Percentiles rank a stretch among this genome's conserved stretches.
These are phyloP conservation scores for Trypethelium eluteriae DNA, from an alignment of 495 filamentous ascomycete species.

Conservation along the genomic window DNA sequence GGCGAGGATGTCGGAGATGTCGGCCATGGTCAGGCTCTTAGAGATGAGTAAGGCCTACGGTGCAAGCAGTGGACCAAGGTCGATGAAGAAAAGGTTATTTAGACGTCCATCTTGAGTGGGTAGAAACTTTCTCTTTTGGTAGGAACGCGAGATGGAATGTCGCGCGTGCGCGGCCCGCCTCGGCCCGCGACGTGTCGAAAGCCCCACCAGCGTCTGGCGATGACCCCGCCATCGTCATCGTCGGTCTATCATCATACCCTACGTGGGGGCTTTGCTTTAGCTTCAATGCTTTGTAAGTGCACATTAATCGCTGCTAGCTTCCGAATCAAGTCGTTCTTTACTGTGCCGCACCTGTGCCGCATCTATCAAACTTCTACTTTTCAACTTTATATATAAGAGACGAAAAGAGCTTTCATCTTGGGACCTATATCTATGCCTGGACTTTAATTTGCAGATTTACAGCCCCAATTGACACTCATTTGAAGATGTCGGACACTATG, in stretches of 20 bases:
- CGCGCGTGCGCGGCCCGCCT: neutral
- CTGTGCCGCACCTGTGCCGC: too few species aligned
- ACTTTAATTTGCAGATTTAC: neutral
- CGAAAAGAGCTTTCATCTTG: too few species aligned
- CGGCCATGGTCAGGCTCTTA: constrained; percentile 48
- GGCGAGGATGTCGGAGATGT: constrained; percentile 83
- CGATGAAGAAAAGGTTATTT: neutral
- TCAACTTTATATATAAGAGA: too few species aligned
- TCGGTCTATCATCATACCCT: neutral
- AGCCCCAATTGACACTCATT: neutral
- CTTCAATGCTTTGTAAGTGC: too few species aligned
- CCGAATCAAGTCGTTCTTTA: too few species aligned
- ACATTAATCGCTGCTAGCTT: too few species aligned
- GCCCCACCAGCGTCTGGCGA: neutral
- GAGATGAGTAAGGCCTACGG: neutral
- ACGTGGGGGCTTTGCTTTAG: too few species aligned
- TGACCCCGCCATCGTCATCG: neutral
- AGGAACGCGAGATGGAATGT: neutral
- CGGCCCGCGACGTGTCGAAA: too few species aligned
- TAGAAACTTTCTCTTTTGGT: too few species aligned
- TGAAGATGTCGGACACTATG: constrained; percentile 19
- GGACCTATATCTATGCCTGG: too few species aligned
- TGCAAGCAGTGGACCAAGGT: neutral
- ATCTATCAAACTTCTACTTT: too few species aligned
- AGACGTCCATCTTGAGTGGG: neutral